Evolutionary conservation across 257 asterid genomes (phyloP).

Genomic region (Verbascum thapsus): DNA sequence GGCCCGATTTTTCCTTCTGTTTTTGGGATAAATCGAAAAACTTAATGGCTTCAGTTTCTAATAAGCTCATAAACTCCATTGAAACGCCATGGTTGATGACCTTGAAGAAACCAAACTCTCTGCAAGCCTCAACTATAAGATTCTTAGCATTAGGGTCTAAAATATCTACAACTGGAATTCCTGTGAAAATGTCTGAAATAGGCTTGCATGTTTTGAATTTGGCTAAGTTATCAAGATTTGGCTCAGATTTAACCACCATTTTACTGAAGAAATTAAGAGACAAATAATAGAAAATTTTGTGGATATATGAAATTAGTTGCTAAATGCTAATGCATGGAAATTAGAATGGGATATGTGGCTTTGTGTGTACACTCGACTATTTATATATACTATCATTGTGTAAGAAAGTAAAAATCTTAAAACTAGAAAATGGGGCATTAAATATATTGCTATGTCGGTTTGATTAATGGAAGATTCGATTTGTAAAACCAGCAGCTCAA

Average conservation of each 20-base stretch:
- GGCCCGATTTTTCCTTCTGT: conserved; percentile 44
- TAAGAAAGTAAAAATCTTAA: background rate
- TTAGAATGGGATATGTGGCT: conserved; percentile 20
- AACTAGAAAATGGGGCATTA: background rate
- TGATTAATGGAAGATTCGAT: too few relatives aligned
- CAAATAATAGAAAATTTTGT: background rate
- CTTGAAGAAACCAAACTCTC: conserved; percentile 50
- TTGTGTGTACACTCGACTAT: conserved; percentile 14
- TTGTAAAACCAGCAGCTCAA: too few relatives aligned
- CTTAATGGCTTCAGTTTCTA: conserved; percentile 39
- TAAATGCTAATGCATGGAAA: conserved; percentile 6
- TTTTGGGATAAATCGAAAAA: conserved; percentile 36
- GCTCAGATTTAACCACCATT: conserved; percentile 46
- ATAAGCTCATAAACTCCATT: conserved; percentile 34
- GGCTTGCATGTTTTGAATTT: conserved; percentile 44
- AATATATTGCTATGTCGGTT: background rate
- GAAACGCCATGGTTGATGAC: conserved; percentile 42
- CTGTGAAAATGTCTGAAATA: conserved; percentile 24
- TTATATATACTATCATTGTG: conserved; percentile 31
- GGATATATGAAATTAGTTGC: background rate
- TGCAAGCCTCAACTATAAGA: conserved; percentile 41
- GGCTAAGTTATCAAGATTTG: conserved; percentile 23
- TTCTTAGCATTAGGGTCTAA: conserved; percentile 29
- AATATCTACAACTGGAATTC: conserved; percentile 37
- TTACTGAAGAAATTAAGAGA: background rate